These are phyloP conservation scores for Coemansia sp. DNA, from an alignment of 192 early-diverging fungal species.

Conservation along the genomic window DNA sequence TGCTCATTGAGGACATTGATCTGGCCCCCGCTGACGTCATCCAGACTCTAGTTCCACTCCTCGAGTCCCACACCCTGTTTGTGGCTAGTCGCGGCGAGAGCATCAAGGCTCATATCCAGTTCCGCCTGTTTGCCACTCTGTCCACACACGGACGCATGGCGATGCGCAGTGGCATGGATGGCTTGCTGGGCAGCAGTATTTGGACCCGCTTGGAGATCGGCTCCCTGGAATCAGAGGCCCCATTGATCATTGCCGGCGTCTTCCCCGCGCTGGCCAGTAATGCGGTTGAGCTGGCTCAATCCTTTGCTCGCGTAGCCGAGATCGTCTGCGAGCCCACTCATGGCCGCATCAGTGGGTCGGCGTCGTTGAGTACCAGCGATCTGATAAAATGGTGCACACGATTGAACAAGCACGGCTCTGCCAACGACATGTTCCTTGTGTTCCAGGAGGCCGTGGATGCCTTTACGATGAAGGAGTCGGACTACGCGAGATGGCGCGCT, in stretches of 20 bases:
- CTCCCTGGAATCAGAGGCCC: conserved; percentile 50
- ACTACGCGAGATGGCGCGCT: conserved; percentile 61
- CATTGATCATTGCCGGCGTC: conserved; percentile 32
- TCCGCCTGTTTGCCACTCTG: conserved; percentile 90
- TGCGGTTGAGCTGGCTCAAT: conserved; percentile 59
- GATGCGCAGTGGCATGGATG: conserved; percentile 46
- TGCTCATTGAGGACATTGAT: conserved; percentile 97
- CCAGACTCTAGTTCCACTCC: conserved; percentile 84
- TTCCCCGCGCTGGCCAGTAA: conserved; percentile 48
- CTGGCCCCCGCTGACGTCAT: conserved; percentile 92
- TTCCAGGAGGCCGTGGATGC: conserved; percentile 87
- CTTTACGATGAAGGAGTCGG: conserved; percentile 79
- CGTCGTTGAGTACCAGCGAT: conserved; percentile 76
- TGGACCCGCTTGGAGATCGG: conserved; percentile 80
- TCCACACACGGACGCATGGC: conserved; percentile 50
- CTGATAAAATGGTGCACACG: conserved; percentile 89
- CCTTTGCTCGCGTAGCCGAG: conserved; percentile 51
- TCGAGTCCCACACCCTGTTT: conserved; percentile 87
- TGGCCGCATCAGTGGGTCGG: conserved; percentile 36
- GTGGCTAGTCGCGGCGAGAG: conserved; percentile 87
- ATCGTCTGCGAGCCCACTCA: conserved; percentile 39
- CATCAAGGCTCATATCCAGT: conserved; percentile 77
- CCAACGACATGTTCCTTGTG: conserved; percentile 37
- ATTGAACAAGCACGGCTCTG: conserved; percentile 44
- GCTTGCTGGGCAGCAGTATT: conserved; percentile 57